Conservation (phyloP, 1,284 basidiomycete genomes). For the Xerocomus cyaneibrunnescens region DNA sequence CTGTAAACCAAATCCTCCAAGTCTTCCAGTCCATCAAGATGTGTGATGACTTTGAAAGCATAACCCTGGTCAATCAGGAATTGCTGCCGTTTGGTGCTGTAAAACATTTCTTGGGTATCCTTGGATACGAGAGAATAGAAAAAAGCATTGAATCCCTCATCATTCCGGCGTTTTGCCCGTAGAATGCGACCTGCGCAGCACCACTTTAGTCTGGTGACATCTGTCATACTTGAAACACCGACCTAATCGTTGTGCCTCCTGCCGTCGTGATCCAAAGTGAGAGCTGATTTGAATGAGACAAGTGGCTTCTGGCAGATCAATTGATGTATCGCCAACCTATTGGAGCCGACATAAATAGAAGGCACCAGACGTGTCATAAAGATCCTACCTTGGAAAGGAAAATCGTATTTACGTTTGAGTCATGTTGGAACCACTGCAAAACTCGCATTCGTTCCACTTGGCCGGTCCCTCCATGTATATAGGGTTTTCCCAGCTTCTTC, state of each 20-base stretch:
- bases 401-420: conserved; percentile 95
- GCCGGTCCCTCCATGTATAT: conserved; percentile 96
- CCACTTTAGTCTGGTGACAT: conserved; percentile 15
- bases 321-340: conserved; percentile 98
- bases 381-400: conserved; percentile 88
- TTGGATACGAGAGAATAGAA: conserved; percentile 99
- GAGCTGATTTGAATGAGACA: conserved; percentile 99
- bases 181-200: conserved; percentile 86
- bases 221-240: conserved; percentile 26
- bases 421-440: conserved; percentile 94
- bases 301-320: conserved; percentile 98
- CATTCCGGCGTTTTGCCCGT: conserved; percentile 95
- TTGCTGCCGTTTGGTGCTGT: conserved; percentile 98
- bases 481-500: conserved; percentile 90
- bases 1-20: conserved; percentile 91
- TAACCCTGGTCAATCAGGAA: conserved; percentile 99
- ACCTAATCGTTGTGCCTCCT: conserved; percentile 97
- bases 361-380: conserved; percentile 4
- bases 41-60: conserved; percentile 99
- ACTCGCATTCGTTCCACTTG: conserved; percentile 97
- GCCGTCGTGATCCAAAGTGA: conserved; percentile 97
- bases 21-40: conserved; percentile 88
- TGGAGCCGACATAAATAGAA: conserved; percentile 20
- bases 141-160: conserved; percentile 99
- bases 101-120: conserved; percentile 99